Base-by-base conservation (phyloP, 768 basidiomycete species). In the Boletus eberwhitei region DNA sequence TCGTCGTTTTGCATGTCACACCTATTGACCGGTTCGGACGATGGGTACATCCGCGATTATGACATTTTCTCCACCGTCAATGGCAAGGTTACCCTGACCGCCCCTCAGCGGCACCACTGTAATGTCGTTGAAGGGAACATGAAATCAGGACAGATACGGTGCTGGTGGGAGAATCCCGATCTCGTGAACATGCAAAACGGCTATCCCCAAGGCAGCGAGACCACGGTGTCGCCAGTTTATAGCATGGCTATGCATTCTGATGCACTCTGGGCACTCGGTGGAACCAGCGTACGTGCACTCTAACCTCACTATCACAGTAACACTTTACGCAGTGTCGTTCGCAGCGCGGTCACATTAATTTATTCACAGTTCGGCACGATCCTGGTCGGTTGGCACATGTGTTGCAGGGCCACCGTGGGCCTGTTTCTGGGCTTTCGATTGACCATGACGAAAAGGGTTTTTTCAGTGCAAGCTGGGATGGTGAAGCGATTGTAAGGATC, bases 381-480 rank as follows among this genome's bases (percentile, higher is more conserved):
- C 91, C 95, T 45, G 96, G 96, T 43, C 82, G 81, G 54, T 73
- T 88, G 17, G 78, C 81, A 45, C 85, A 90, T 74, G 79, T 82
- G 11, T 26, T 71, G 26, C 78, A 78, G 52, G 88, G 86, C 1
- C 93, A 96, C 65, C 79, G 80, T 48, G 84, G 86, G 3, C 87
- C 91, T 24, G 85, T 99, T 17, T 96, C 95, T 41, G 85, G 86
- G n/a, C 75, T 99, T 52, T 79, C 85, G 1, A 75, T 99, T 60
- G 79, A 85, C 56, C 82, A 88, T 58, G 85, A 90, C 54, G 92
- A 98, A 70, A 88, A 88, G 60, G 83, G 86, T 0, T 83, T 94
- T 59, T 86, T 93, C 62, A 95, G 92, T 66, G 94, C 91, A 6
- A 87, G 93, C 19, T 98, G 96, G 95, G 97, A 98, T 66, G 90